Conservation (phyloP, 2,329 filamentous ascomycete species). For the Aspergillus aculeatinus region DNA sequence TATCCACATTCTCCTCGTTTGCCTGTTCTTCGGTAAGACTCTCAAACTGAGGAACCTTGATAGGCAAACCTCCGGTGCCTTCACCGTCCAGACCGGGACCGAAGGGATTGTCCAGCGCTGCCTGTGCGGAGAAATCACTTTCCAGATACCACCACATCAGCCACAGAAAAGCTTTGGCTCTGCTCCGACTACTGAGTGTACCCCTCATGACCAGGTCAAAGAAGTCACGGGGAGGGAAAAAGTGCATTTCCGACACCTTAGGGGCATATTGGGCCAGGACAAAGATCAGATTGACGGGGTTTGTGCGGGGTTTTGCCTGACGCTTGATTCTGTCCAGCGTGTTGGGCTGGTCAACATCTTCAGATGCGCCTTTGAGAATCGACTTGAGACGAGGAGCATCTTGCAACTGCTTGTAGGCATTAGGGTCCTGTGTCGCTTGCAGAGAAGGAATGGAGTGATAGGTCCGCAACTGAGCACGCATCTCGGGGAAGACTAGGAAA, state of each 20-base stretch:
- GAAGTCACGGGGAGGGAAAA: conserved; percentile 81
- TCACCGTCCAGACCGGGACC: conserved; percentile 55
- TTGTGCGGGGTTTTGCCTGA: conserved; percentile 71
- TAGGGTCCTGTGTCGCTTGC: conserved; percentile 90
- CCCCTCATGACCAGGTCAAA: conserved; percentile 95
- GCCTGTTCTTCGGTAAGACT: conserved; percentile 51
- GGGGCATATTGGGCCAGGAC: conserved; percentile 85
- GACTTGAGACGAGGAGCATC: conserved; percentile 95
- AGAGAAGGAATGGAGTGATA: conserved; percentile 97
- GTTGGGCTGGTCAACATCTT: conserved; percentile 82
- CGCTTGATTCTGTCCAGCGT: conserved; percentile 79
- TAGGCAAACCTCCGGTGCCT: conserved; percentile 43
- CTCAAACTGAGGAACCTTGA: conserved; percentile 50
- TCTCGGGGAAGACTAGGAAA: conserved; percentile 86
- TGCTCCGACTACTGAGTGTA: conserved; percentile 74
- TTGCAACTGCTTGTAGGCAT: conserved; percentile 96
- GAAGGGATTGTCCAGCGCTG: conserved; percentile 87
- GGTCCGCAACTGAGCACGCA: conserved; percentile 94
- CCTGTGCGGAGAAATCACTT: conserved; percentile 87
- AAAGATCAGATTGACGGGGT: conserved; percentile 96
- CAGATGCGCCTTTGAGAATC: conserved; percentile 92
- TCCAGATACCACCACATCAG: conserved; percentile 99
- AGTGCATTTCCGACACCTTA: conserved; percentile 91
- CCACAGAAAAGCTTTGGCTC: conserved; percentile 90
- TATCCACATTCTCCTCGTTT: conserved; percentile 52